These are phyloP conservation scores for Erucastrum elatum DNA, from an alignment of 345 rosid genomes.

Conservation along the genomic window DNA sequence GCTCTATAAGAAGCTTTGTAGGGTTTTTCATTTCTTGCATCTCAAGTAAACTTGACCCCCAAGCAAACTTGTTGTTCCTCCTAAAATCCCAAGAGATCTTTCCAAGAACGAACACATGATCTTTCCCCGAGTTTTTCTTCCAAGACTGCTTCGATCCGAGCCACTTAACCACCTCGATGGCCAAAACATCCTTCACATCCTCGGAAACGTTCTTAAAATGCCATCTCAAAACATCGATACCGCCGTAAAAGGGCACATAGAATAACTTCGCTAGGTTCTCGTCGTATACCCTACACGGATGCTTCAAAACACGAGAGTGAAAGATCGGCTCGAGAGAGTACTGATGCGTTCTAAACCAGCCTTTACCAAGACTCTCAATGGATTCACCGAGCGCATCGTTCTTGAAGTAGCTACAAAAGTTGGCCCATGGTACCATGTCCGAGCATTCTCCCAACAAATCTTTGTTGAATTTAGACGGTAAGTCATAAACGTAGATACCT, in stretches of 20 bases:
- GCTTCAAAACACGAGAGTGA: slow-evolving; percentile 68
- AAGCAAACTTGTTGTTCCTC: slow-evolving; percentile 49
- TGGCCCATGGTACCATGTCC: slow-evolving; percentile 75
- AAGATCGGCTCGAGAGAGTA: slow-evolving; percentile 81
- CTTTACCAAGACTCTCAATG: slow-evolving; percentile 57
- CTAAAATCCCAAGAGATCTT: slow-evolving; percentile 92
- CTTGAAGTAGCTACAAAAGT: slow-evolving; percentile 56
- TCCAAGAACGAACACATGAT: slow-evolving; percentile 79
- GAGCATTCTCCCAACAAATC: slow-evolving; percentile 70
- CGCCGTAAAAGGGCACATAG: slow-evolving; percentile 80
- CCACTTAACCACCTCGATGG: slow-evolving; percentile 67
- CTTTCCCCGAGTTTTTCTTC: slow-evolving; percentile 57
- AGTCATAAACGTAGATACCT: slow-evolving; percentile 64
- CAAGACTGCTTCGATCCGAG: slow-evolving; percentile 59
- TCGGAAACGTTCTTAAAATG: slow-evolving; percentile 79
- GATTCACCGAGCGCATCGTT: slow-evolving; percentile 68
- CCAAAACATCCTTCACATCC: slow-evolving; percentile 62
- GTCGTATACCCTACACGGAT: slow-evolving; percentile 72
- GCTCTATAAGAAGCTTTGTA: slow-evolving; percentile 67
- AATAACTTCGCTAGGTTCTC: slow-evolving; percentile 69
- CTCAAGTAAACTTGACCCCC: slow-evolving; percentile 70
- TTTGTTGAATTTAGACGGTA: slow-evolving; percentile 86
- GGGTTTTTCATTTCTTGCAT: slow-evolving; percentile 70
- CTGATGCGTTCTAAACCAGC: slow-evolving; percentile 73
- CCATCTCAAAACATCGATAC: slow-evolving; percentile 82